A percentile compares a stretch with the other conserved stretches of the same genome.
Evolutionary conservation across 78 protist genomes (phyloP).

Genomic region (Dictyostelium discoideum): DNA sequence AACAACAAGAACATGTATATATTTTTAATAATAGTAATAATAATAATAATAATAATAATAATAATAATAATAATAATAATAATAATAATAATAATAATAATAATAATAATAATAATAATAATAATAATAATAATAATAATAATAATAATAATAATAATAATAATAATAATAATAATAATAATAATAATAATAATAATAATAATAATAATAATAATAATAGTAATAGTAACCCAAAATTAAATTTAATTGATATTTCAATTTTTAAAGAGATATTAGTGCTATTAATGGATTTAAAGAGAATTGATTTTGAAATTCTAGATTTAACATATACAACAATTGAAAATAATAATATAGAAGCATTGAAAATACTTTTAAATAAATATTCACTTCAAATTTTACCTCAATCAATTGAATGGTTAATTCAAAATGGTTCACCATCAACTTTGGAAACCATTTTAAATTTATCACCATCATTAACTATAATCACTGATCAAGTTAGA

Average conservation of each 20-base stretch:
- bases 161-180: too few species aligned
- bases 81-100: not conserved
- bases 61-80: too few species aligned
- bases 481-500: not conserved
- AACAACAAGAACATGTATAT: not conserved
- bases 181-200: too few species aligned
- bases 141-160: too few species aligned
- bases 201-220: too few species aligned
- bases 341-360: not conserved
- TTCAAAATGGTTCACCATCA: not conserved
- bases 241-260: not conserved
- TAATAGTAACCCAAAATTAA: too few species aligned
- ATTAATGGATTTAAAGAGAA: not conserved
- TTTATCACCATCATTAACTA: not conserved
- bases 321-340: not conserved
- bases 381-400: not conserved
- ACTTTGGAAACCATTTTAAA: not conserved
- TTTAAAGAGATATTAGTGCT: not conserved
- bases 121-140: too few species aligned
- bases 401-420: not conserved
- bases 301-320: not conserved
- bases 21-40: too few species aligned
- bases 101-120: too few species aligned
- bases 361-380: not conserved
- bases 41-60: too few species aligned